These are phyloP conservation scores for Trypanosoma brucei DNA, from an alignment of 208 protist genomes.

Conservation along the genomic window DNA sequence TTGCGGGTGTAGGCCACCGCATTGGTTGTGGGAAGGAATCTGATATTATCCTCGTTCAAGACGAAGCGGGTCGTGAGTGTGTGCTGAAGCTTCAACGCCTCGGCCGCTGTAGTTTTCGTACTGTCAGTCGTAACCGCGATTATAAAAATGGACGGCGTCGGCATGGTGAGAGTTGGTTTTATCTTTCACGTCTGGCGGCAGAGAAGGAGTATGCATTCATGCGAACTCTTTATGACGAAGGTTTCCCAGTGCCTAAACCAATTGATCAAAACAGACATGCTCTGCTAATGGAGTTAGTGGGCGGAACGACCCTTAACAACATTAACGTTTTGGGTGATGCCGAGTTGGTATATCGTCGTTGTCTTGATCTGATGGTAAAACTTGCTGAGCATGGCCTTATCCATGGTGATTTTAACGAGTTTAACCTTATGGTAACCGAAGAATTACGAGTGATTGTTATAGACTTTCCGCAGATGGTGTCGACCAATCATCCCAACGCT, in stretches of 20 bases:
- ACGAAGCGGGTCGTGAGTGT: slow-evolving; percentile 78
- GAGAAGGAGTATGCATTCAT: slow-evolving; percentile 98
- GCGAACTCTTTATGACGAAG: slow-evolving; percentile 94
- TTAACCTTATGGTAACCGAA: slow-evolving; percentile 97
- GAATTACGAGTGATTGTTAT: slow-evolving; percentile 94
- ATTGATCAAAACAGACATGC: slow-evolving; percentile 98
- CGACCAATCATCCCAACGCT: slow-evolving; percentile 94
- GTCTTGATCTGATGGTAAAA: slow-evolving; percentile 92
- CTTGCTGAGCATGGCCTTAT: slow-evolving; percentile 95
- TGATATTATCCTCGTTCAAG: slow-evolving; percentile 92
- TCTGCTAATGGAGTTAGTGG: slow-evolving; percentile 96
- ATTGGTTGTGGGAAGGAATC: slow-evolving; percentile 99
- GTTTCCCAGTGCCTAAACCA: slow-evolving; percentile 96
- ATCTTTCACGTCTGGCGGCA: slow-evolving; percentile 97
- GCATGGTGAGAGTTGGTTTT: slow-evolving; percentile 96
- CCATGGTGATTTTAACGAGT: slow-evolving; percentile 99
- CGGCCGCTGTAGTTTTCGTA: slow-evolving; percentile 97
- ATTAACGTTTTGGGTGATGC: slow-evolving; percentile 87
- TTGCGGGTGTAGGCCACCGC: slow-evolving; percentile 91
- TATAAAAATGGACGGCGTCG: slow-evolving; percentile 90
- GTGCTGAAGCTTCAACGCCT: slow-evolving; percentile 95
- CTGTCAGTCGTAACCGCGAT: slow-evolving; percentile 95
- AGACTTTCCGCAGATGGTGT: slow-evolving; percentile 99
- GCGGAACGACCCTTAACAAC: slow-evolving; percentile 92
- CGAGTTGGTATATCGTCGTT: slow-evolving; percentile 80